Conservation (phyloP, 805 yeast species). For the Debaryomyces tyrocola region DNA sequence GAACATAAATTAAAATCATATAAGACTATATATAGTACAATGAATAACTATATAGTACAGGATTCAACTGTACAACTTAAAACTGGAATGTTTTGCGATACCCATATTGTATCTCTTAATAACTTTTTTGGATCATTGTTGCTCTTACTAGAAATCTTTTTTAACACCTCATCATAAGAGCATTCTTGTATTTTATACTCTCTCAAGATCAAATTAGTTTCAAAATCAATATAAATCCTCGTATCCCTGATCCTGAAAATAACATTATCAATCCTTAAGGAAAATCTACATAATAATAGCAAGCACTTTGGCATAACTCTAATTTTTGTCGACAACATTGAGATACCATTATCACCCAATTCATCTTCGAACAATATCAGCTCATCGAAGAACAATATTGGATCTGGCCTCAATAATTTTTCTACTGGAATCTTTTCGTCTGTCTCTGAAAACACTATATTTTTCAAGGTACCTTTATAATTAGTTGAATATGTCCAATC, state of each 20-base stretch:
- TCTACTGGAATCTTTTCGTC: conserved; percentile 60
- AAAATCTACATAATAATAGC: conserved; percentile 72
- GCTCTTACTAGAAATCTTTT: conserved; percentile 22
- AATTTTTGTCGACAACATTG: conserved; percentile 72
- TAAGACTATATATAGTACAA: neutral
- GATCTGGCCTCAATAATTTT: conserved; percentile 71
- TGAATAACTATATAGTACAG: neutral
- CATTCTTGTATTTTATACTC: conserved; percentile 69
- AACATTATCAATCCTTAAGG: conserved; percentile 88
- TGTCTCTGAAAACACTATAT: conserved; percentile 19
- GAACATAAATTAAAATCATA: no score
- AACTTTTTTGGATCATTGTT: conserved; percentile 41
- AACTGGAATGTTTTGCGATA: conserved; percentile 65
- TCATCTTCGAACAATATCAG: conserved; percentile 91
- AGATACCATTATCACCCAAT: conserved; percentile 92
- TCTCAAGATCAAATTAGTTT: conserved; percentile 59
- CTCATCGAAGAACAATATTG: conserved; percentile 87
- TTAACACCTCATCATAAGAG: conserved; percentile 30
- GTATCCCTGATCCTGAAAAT: conserved; percentile 82
- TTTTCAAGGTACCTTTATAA: conserved; percentile 61
- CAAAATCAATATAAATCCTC: conserved; percentile 77
- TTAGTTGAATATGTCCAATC: conserved; percentile 95
- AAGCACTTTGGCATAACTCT: conserved; percentile 87
- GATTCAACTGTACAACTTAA: conserved; percentile 11
- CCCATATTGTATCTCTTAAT: conserved; percentile 69